Evolutionary conservation across 768 basidiomycete species (phyloP).

Genomic region (Sutorius australiensis): DNA sequence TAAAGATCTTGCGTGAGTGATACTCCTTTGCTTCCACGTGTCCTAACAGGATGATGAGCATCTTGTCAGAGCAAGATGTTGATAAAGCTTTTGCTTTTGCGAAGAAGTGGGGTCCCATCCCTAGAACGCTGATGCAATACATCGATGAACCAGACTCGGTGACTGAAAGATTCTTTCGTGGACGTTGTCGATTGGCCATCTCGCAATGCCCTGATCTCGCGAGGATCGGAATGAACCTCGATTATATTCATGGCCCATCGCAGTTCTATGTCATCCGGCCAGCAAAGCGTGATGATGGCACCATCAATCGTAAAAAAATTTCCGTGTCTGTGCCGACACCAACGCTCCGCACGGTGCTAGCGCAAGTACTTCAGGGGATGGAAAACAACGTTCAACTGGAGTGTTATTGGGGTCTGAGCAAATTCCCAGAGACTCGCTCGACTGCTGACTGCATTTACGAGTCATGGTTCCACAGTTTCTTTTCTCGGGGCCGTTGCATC

Average conservation of each 20-base stretch:
- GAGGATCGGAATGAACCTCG: no score
- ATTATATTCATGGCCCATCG: no score
- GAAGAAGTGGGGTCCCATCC: background rate
- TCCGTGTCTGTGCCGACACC: background rate
- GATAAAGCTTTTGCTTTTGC: background rate
- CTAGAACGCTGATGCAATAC: background rate
- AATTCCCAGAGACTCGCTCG: background rate
- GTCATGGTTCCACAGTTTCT: background rate
- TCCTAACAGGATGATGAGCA: background rate
- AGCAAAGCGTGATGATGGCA: no score
- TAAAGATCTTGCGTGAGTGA: background rate
- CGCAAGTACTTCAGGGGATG: background rate
- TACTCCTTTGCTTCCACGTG: background rate
- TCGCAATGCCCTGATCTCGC: background rate
- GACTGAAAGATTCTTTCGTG: background rate
- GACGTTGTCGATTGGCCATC: background rate
- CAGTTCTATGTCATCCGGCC: no score
- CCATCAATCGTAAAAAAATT: no score
- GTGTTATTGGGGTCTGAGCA: background rate
- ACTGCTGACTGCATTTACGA: background rate
- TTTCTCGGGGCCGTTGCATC: background rate
- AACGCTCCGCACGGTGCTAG: background rate
- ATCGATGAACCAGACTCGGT: rapidly evolving
- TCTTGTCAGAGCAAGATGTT: background rate
- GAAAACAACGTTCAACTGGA: rapidly evolving